Percentiles rank a stretch among this genome's conserved stretches.
phyloP scores from a whole-genome alignment of 768 basidiomycete genomes.

The Russula ochroleuca region DNA sequence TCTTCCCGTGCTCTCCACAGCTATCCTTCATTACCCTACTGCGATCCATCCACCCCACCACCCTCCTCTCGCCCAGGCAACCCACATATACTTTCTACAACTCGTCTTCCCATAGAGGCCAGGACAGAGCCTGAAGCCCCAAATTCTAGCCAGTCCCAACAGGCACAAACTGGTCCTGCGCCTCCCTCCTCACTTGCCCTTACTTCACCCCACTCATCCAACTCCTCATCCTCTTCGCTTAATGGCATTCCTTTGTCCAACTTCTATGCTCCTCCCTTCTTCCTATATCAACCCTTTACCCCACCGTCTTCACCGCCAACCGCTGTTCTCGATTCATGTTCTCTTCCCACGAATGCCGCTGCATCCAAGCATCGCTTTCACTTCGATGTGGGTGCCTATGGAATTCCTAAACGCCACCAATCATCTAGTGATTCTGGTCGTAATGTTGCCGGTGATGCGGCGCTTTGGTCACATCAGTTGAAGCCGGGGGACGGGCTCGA shows the following conservation, averaged over 20 bases:
- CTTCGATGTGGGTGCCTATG: slow-evolving; percentile 78
- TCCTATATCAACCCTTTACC: slow-evolving; percentile 31
- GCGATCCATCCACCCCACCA: slow-evolving; percentile 39
- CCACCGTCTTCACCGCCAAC: slow-evolving; percentile 25
- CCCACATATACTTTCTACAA: slow-evolving; percentile 38
- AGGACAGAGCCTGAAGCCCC: slow-evolving; percentile 43
- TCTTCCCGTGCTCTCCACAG: slow-evolving; percentile 45
- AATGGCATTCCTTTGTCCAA: slow-evolving; percentile 36
- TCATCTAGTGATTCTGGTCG: slow-evolving; percentile 27
- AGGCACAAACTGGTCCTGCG: slow-evolving; percentile 33
- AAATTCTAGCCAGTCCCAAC: slow-evolving; percentile 33
- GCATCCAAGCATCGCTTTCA: slow-evolving; percentile 41
- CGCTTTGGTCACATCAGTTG: slow-evolving; percentile 18
- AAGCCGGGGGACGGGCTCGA: slow-evolving; percentile 36
- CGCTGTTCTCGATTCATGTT: slow-evolving; percentile 22
- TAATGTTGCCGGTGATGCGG: slow-evolving; percentile 27
- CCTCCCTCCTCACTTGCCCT: slow-evolving; percentile 44
- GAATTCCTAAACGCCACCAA: slow-evolving; percentile 60
- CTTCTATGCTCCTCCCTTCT: slow-evolving; percentile 40
- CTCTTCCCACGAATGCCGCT: slow-evolving; percentile 27
- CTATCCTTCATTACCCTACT: slow-evolving; percentile 38
- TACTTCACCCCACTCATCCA: slow-evolving; percentile 40
- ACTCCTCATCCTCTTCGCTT: slow-evolving; percentile 32
- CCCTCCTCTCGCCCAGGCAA: slow-evolving; percentile 41
- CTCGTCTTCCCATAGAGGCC: slow-evolving; percentile 46